A percentile compares a stretch with the other conserved stretches of the same genome.
Conservation (phyloP, 495 filamentous ascomycete genomes). For the Sporormia fimetaria region DNA sequence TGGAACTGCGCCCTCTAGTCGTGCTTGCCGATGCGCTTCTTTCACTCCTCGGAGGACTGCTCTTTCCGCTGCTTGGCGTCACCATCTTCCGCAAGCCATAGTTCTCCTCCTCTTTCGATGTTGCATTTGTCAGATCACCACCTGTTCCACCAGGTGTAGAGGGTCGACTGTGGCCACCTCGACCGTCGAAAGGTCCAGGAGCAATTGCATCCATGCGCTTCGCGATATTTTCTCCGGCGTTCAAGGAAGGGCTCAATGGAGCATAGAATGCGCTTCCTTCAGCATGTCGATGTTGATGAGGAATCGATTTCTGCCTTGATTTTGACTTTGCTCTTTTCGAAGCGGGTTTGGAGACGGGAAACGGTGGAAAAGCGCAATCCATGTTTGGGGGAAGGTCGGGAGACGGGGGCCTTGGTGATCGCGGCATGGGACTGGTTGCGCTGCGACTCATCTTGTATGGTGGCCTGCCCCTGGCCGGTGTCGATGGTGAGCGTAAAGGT, state of each 20-base stretch:
- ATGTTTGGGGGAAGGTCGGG: slow-evolving; percentile 36
- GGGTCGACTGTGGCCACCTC: slow-evolving; percentile 14
- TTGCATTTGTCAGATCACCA: no score
- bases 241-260: slow-evolving; percentile 37
- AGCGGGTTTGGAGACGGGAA: slow-evolving; percentile 41
- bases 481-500: slow-evolving; percentile 54
- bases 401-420: slow-evolving; percentile 31
- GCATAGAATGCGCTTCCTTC: slow-evolving; percentile 37
- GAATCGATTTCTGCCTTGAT: slow-evolving; percentile 30
- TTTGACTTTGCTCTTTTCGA: slow-evolving; percentile 32
- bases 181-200: slow-evolving; percentile 53
- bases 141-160: slow-evolving; percentile 11
- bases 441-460: slow-evolving; percentile 37
- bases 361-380: slow-evolving; percentile 52
- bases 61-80: slow-evolving; percentile 17
- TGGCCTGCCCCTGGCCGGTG: slow-evolving; percentile 35
- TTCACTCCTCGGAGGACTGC: slow-evolving; percentile 16
- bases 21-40: slow-evolving; percentile 24
- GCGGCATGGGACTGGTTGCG: slow-evolving; percentile 38
- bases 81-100: slow-evolving; percentile 32
- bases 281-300: slow-evolving; percentile 24
- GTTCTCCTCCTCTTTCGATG: slow-evolving; percentile 21
- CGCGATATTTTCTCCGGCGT: slow-evolving; percentile 36
- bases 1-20: slow-evolving; percentile 13
- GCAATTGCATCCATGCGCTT: slow-evolving; percentile 54